Percentiles rank a stretch among this genome's conserved stretches.
These are phyloP conservation scores for Proteromonas lacertae DNA, from an alignment of 352 stramenopile genomes.

Conservation along the genomic window DNA sequence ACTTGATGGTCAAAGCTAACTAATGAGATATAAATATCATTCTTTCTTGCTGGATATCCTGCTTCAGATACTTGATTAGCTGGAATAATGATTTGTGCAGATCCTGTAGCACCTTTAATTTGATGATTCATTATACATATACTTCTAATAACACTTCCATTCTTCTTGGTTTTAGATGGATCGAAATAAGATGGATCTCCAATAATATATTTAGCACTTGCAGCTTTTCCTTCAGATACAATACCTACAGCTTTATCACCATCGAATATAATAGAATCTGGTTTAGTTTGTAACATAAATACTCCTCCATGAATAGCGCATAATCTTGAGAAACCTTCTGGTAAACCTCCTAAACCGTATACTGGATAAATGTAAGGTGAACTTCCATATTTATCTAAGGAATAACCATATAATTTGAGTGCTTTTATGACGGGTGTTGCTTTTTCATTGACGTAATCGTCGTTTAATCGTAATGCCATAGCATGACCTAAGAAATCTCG, in stretches of 20 bases:
- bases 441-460: too few relatives aligned
- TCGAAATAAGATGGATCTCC: constrained; percentile 94
- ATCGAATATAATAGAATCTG: constrained; percentile 58
- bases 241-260: constrained; percentile 60
- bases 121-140: constrained; percentile 97
- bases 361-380: constrained; percentile 99
- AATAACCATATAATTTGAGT: too few relatives aligned
- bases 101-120: constrained; percentile 70
- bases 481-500: too few relatives aligned
- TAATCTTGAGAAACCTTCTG: too few relatives aligned
- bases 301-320: constrained; percentile 92
- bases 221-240: constrained; percentile 27
- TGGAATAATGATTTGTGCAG: constrained; percentile 92
- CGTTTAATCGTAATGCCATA: too few relatives aligned
- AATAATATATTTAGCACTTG: constrained; percentile 82
- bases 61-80: constrained; percentile 14
- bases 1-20: constrained; percentile 71
- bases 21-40: constrained; percentile 94
- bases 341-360: constrained; percentile 94
- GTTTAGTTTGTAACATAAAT: constrained; percentile 77
- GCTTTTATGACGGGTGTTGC: too few relatives aligned
- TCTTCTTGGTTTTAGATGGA: constrained; percentile 48
- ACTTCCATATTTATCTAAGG: too few relatives aligned
- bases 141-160: constrained; percentile 69
- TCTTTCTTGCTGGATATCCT: constrained; percentile 48